phyloP scores from a whole-genome alignment of 805 yeast species.

The Candida ovalis region DNA sequence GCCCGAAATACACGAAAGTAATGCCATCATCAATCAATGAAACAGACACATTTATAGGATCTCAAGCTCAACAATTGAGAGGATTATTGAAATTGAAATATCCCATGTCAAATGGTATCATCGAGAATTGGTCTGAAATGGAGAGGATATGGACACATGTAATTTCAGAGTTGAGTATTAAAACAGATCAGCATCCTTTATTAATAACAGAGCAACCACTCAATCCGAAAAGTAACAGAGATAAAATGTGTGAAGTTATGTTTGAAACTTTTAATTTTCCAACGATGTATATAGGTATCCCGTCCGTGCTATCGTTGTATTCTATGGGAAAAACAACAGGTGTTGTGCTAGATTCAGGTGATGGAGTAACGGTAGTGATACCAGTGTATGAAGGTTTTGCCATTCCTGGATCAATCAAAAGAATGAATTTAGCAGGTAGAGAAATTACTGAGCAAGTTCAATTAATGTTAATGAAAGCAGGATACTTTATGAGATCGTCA shows the following conservation, averaged over 20 bases:
- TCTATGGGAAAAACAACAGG: conserved; percentile 92
- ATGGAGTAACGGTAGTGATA: conserved; percentile 83
- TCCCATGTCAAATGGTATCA: conserved; percentile 79
- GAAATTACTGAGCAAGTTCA: conserved; percentile 79
- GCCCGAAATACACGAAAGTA: conserved; percentile 77
- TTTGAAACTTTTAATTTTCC: conserved; percentile 75
- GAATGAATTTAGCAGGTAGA: conserved; percentile 82
- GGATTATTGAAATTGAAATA: conserved; percentile 70
- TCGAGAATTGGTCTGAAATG: conserved; percentile 82
- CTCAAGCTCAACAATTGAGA: conserved; percentile 66
- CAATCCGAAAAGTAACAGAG: conserved; percentile 63
- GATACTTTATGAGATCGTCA: conserved; percentile 60
- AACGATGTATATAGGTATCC: conserved; percentile 67
- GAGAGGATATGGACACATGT: conserved; percentile 75
- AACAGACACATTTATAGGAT: conserved; percentile 66
- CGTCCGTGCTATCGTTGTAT: conserved; percentile 79
- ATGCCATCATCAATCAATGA: conserved; percentile 63
- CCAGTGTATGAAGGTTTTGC: conserved; percentile 91
- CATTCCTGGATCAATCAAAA: conserved; percentile 62
- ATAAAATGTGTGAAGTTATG: conserved; percentile 55
- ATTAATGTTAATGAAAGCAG: conserved; percentile 59
- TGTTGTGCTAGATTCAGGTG: conserved; percentile 85
- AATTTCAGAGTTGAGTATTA: conserved; percentile 46
- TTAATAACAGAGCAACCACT: conserved; percentile 87
- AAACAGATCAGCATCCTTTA: conserved; percentile 76